These are phyloP conservation scores for Yarrowia sp. DNA, from an alignment of 805 yeast species.

Conservation along the genomic window DNA sequence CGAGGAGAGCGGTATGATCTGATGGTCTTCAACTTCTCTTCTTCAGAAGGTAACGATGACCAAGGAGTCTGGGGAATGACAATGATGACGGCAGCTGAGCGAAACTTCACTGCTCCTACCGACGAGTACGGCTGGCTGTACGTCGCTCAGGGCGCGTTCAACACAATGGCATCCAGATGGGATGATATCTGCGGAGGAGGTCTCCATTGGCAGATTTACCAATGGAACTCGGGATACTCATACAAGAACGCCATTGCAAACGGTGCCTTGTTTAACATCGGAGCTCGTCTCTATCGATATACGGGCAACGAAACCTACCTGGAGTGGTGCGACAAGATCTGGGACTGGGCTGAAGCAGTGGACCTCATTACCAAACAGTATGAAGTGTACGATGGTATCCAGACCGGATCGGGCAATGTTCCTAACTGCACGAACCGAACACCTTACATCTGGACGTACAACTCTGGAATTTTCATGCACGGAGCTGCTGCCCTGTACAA, in stretches of 20 bases:
- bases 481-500: conserved; percentile 71
- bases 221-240: conserved; percentile 91
- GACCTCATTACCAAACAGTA: conserved; percentile 49
- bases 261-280: conserved; percentile 83
- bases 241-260: conserved; percentile 91
- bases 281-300: conserved; percentile 81
- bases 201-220: conserved; percentile 91
- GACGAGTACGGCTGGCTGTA: conserved; percentile 76
- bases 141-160: conserved; percentile 84
- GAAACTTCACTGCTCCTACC: conserved; percentile 73
- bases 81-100: conserved; percentile 88
- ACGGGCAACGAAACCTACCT: conserved; percentile 71
- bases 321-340: conserved; percentile 70
- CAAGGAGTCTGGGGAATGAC: conserved; percentile 97
- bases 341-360: conserved; percentile 69
- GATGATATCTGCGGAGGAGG: conserved; percentile 84
- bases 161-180: conserved; percentile 90
- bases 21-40: conserved; percentile 82
- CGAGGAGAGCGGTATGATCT: conserved; percentile 71
- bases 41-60: conserved; percentile 96
- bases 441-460: conserved; percentile 67
- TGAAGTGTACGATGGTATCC: conserved; percentile 44
- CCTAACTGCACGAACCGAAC: conserved; percentile 51
- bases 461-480: conserved; percentile 63
- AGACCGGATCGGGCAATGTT: conserved; percentile 35